These are phyloP conservation scores for Umbelopsis sp. DNA, from an alignment of 192 early-diverging fungal genomes.

Conservation along the genomic window DNA sequence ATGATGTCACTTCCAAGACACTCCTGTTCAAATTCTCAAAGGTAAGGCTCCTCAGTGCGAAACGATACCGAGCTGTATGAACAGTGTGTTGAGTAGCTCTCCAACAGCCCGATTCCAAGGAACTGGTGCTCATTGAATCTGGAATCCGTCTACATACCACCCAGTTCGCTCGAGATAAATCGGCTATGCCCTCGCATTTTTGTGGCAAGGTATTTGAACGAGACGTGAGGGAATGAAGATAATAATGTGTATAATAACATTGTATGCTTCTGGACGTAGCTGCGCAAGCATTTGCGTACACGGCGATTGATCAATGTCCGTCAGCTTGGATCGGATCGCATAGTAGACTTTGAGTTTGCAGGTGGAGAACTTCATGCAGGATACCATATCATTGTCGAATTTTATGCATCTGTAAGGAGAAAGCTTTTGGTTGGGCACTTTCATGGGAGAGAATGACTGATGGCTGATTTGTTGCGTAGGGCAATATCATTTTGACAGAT, in stretches of 20 bases:
- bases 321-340: slow-evolving; percentile 90
- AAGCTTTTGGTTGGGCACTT: not conserved
- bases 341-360: slow-evolving; percentile 93
- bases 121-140: slow-evolving; percentile 88
- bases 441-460: not conserved
- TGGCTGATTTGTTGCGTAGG: slow-evolving; percentile 47
- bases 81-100: not conserved
- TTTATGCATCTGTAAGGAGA: slow-evolving; percentile 68
- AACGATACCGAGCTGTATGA: not conserved
- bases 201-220: slow-evolving; percentile 67
- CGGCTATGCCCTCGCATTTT: slow-evolving; percentile 81
- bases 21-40: slow-evolving; percentile 92
- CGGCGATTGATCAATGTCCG: slow-evolving; percentile 74
- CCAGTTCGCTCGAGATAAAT: slow-evolving; percentile 86
- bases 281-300: slow-evolving; percentile 91
- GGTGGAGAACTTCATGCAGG: slow-evolving; percentile 53
- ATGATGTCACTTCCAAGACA: slow-evolving; percentile 89
- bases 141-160: slow-evolving; percentile 95
- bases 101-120: slow-evolving; percentile 77
- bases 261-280: slow-evolving; percentile 32
- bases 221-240: not conserved
- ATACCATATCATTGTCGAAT: slow-evolving; percentile 79
- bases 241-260: not conserved
- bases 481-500: slow-evolving; percentile 96
- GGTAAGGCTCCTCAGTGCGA: slow-evolving; percentile 30